These are phyloP conservation scores for Podospora pseudoanserina DNA, from an alignment of 495 filamentous ascomycete genomes.

Conservation along the genomic window DNA sequence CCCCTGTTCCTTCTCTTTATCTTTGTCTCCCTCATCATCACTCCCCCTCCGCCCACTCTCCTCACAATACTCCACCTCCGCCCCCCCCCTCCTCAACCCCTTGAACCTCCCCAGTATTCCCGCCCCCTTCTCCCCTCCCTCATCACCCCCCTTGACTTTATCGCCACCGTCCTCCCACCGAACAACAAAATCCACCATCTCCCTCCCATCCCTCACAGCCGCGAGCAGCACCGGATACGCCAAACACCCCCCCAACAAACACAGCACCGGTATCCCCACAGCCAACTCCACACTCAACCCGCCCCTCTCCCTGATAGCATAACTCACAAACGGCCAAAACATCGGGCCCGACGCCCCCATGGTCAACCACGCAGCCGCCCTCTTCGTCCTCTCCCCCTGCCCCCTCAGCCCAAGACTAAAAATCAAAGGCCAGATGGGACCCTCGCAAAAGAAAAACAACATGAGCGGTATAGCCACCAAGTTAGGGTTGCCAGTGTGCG, in stretches of 20 bases:
- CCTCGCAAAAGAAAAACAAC: conserved; percentile 66
- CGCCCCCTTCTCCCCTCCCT: not conserved
- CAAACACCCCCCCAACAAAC: conserved; percentile 33
- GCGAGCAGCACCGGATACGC: conserved; percentile 39
- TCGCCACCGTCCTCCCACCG: not conserved
- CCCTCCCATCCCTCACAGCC: conserved; percentile 35
- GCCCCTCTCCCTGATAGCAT: conserved; percentile 30
- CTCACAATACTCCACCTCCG: conserved; percentile 3
- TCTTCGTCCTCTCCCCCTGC: conserved; percentile 66
- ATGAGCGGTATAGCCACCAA: conserved; percentile 55
- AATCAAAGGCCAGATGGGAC: conserved; percentile 66
- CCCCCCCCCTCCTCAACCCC: not conserved
- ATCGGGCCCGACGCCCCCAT: conserved; percentile 63
- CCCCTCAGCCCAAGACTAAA: conserved; percentile 67
- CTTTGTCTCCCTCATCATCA: not conserved
- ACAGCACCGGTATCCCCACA: conserved; percentile 35
- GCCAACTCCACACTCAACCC: conserved; percentile 31
- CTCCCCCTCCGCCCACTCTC: not conserved
- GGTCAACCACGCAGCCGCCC: conserved; percentile 62
- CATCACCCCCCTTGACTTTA: not conserved
- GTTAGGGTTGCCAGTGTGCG: conserved; percentile 43
- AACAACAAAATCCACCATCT: conserved; percentile 32
- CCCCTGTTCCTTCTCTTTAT: not conserved
- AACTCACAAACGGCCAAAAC: conserved; percentile 62
- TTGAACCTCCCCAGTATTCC: not conserved